These are phyloP conservation scores for Artomyces pyxidatus DNA, from an alignment of 768 basidiomycete genomes.

Conservation along the genomic window DNA sequence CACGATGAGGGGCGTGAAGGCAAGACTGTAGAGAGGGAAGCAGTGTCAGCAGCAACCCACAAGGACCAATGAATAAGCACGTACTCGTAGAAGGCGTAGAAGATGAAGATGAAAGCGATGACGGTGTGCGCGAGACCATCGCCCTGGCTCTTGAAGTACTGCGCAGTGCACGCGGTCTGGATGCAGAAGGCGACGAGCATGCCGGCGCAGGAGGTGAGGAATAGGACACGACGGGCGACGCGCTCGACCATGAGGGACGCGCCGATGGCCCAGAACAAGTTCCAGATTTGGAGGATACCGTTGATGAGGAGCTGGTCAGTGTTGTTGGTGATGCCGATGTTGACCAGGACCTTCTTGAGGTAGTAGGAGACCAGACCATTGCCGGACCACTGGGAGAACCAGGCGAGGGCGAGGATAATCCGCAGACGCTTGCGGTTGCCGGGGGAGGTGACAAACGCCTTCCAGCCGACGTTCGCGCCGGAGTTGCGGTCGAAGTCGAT, in stretches of 20 bases:
- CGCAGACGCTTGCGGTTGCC: constrained; percentile 27
- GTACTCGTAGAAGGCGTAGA: neutral
- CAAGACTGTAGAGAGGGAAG: constrained; percentile 15
- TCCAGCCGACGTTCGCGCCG: constrained; percentile 18
- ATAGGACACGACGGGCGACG: constrained; percentile 20
- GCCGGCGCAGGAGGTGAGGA: constrained; percentile 18
- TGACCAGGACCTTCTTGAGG: neutral
- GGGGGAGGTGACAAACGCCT: constrained; percentile 23
- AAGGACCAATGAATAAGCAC: neutral
- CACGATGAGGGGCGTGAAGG: constrained; percentile 31
- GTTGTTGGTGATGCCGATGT: constrained; percentile 36
- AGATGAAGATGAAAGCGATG: constrained; percentile 31
- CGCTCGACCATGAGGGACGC: neutral
- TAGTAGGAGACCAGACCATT: constrained; percentile 22
- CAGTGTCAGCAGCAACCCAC: constrained; percentile 14
- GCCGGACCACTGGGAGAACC: constrained; percentile 27
- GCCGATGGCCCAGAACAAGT: constrained; percentile 1
- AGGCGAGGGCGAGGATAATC: constrained; percentile 24
- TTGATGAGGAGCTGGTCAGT: constrained; percentile 15
- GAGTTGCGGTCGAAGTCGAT: constrained; percentile 23
- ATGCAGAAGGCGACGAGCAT: constrained; percentile 33
- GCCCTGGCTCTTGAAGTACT: constrained; percentile 22
- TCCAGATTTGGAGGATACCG: constrained; percentile 6
- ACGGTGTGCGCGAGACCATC: constrained; percentile 31
- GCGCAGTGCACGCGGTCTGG: constrained; percentile 29